These are phyloP conservation scores for Tetrapisispora iriomotensis DNA, from an alignment of 805 yeast genomes.

Conservation along the genomic window DNA sequence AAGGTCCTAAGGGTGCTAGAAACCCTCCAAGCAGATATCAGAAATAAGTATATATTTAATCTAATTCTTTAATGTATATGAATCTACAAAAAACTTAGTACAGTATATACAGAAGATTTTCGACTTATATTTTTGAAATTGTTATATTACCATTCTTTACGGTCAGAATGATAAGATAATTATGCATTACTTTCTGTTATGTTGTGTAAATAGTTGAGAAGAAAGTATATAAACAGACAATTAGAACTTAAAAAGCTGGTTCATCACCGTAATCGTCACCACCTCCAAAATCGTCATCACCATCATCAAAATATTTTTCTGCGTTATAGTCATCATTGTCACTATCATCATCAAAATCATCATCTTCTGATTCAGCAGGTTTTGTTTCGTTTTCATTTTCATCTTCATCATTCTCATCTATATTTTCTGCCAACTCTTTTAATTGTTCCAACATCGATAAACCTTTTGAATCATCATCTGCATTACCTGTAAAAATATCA, in stretches of 20 bases:
- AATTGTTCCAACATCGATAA: slow-evolving; percentile 38
- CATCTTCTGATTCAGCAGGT: slow-evolving; percentile 42
- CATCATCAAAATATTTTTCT: slow-evolving; percentile 55
- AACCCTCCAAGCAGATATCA: slow-evolving; percentile 2
- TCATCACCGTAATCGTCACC: slow-evolving; percentile 38
- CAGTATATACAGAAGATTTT: too few relatives aligned
- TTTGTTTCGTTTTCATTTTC: slow-evolving; percentile 24
- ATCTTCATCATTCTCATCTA: slow-evolving; percentile 33
- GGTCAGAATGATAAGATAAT: background rate
- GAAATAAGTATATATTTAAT: background rate
- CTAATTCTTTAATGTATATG: background rate
- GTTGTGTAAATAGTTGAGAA: background rate
- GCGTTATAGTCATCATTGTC: slow-evolving; percentile 59
- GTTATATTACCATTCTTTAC: background rate
- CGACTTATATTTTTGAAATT: background rate
- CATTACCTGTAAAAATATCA: slow-evolving; percentile 20
- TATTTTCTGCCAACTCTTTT: slow-evolving; percentile 40
- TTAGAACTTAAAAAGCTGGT: slow-evolving; percentile 4
- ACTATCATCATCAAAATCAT: slow-evolving; percentile 43
- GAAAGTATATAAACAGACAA: too few relatives aligned
- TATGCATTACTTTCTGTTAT: background rate
- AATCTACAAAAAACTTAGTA: too few relatives aligned
- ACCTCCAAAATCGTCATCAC: slow-evolving; percentile 40
- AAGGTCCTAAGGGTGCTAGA: slow-evolving; percentile 16
- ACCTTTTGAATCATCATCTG: slow-evolving; percentile 23